These are phyloP conservation scores for Solanum boliviense DNA, from an alignment of 257 asterid genomes.

Conservation along the genomic window DNA sequence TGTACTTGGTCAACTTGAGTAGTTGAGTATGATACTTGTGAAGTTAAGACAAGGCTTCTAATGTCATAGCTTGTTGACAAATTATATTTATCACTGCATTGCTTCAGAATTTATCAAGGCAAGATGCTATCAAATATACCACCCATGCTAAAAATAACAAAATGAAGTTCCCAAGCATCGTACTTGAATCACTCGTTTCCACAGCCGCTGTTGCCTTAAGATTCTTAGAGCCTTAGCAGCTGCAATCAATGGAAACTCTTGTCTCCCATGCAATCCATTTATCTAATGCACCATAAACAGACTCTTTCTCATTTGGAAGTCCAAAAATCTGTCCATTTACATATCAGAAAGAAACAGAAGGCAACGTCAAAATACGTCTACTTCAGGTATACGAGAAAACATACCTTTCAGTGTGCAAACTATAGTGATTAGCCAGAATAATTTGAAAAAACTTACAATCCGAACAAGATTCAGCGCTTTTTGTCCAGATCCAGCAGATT, in stretches of 20 bases:
- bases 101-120: background rate
- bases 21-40: background rate
- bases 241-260: slow-evolving; percentile 81
- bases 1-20: background rate
- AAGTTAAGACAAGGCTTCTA: background rate
- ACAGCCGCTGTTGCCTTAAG: slow-evolving; percentile 54
- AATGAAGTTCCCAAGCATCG: background rate
- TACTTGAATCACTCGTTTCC: slow-evolving; percentile 77
- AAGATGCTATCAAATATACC: background rate
- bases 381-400: background rate
- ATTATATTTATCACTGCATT: background rate
- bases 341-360: background rate
- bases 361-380: background rate
- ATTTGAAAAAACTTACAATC: slow-evolving; percentile 33
- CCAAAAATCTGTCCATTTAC: slow-evolving; percentile 45
- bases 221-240: slow-evolving; percentile 86
- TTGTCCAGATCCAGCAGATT: slow-evolving; percentile 70
- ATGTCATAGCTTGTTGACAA: background rate
- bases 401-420: background rate
- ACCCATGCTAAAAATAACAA: background rate
- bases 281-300: slow-evolving; percentile 68
- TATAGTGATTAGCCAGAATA: background rate
- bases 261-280: slow-evolving; percentile 95
- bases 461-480: slow-evolving; percentile 67
- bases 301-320: slow-evolving; percentile 79